Conservation (phyloP, 805 yeast genomes). For the Saccharomyces paradoxus region DNA sequence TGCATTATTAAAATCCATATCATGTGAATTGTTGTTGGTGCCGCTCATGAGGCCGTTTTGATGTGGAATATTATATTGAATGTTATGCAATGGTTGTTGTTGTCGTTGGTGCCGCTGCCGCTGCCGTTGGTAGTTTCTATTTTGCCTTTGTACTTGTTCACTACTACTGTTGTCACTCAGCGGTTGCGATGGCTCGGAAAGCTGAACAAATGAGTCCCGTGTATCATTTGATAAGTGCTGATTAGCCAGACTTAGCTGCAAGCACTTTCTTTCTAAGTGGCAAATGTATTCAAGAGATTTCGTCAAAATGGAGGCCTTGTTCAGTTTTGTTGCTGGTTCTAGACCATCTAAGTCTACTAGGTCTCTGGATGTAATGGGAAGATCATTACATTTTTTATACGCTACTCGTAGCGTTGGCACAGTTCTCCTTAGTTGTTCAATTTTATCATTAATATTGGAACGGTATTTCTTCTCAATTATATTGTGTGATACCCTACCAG, state of each 20-base stretch:
- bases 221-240: conserved; percentile 28
- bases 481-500: conserved; percentile 52
- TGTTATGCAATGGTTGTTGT: conserved; percentile 5
- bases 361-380: conserved; percentile 49
- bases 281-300: conserved; percentile 73
- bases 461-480: conserved; percentile 67
- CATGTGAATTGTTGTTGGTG: neutral
- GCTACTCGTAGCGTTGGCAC: conserved; percentile 54
- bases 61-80: neutral
- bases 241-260: conserved; percentile 41
- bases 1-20: neutral
- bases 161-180: neutral
- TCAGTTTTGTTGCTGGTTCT: conserved; percentile 66
- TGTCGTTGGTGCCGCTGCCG: conserved; percentile 4
- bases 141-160: neutral
- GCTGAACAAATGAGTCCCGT: neutral
- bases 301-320: conserved; percentile 67
- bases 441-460: conserved; percentile 63
- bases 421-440: conserved; percentile 52
- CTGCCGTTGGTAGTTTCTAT: conserved; percentile 6
- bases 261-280: conserved; percentile 60
- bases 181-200: neutral
- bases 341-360: conserved; percentile 60
- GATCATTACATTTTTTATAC: conserved; percentile 38
- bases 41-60: neutral